Evolutionary conservation across 805 yeast genomes (phyloP).

Genomic region (Hanseniaspora clermontiae): DNA sequence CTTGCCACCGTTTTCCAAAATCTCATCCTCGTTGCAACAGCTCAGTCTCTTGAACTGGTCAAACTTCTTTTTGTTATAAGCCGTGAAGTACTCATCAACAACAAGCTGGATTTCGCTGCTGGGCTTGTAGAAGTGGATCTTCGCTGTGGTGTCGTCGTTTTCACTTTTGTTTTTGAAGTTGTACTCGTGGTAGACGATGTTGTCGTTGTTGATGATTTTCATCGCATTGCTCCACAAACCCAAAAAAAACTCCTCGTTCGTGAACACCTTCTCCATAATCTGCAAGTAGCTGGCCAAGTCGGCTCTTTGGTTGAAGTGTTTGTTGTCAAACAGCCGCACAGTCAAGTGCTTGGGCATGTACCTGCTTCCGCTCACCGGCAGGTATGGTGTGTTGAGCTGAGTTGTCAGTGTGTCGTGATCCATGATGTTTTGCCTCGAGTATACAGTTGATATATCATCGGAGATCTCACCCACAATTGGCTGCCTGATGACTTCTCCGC

Average conservation of each 20-base stretch:
- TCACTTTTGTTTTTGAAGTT: not conserved
- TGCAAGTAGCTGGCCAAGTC: not conserved
- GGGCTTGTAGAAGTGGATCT: not conserved
- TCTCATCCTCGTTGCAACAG: not conserved
- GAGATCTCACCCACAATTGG: not conserved
- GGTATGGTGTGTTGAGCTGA: not conserved
- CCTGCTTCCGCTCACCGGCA: not conserved
- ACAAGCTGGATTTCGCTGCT: constrained; percentile 5
- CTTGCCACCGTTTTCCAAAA: not conserved
- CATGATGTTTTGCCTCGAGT: not conserved
- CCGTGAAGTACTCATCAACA: constrained; percentile 10
- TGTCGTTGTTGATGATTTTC: not conserved
- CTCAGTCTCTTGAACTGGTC: not conserved
- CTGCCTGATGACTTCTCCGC: not conserved
- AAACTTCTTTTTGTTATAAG: constrained; percentile 5
- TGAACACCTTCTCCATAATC: not conserved
- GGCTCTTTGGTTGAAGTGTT: not conserved
- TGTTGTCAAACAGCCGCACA: not conserved
- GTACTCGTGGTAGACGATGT: not conserved
- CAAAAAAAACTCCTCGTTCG: not conserved
- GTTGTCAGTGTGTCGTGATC: not conserved
- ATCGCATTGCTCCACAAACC: not conserved
- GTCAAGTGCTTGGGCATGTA: not conserved
- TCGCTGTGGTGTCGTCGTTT: not conserved
- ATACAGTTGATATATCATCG: not conserved